Base-by-base conservation (phyloP, 805 yeast species). In the Monosporozyma unispora region DNA sequence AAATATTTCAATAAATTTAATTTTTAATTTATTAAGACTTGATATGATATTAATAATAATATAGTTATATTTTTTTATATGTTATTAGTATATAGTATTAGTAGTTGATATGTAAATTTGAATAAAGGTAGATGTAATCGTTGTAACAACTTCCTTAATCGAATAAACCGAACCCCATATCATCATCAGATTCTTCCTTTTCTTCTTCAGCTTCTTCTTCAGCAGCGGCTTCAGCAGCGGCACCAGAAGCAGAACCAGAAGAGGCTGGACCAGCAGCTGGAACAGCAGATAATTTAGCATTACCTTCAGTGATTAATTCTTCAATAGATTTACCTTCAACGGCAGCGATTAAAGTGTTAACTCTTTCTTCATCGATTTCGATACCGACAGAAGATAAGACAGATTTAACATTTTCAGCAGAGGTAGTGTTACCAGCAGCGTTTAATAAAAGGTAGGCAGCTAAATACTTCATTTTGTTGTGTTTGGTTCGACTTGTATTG, bases 391-490 rank as follows among this genome's bases (percentile, higher is more conserved):
- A 78, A 71, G 87, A 84, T 71, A 93, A 82, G 68, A 93, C 84
- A 64, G 84, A 68, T 76, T 87, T 77, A 80, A 93, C 80, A 75
- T 88, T 91, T 70, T 85, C 82, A 66, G 96, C 95, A 64, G 96
- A 78, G 77, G 99, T 98, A 68, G 93, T 70, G 72, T 89, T 73
- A 74, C 98, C 99, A 76, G 96, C 96, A 74, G 93, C 89, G 79
- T 84, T 89, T 77, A 93, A 83, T 78, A 91, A 85, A 77, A 93
- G 85, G 82, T 93, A 93, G 76, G 99, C 98, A 78, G 99, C 99
- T 79, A 93, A 85, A 84, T 91, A 91, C 87, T 89, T 93, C 97
- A 89, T 79, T 71, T 52, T 54, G 48, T 48, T 21, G 33, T 43
- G 41, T 23, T 33, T 16, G 39, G 22, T 16, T 18, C 19, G 38